These are phyloP conservation scores for Pleurotus pulmonarius DNA, from an alignment of 768 basidiomycete species.

Conservation along the genomic window DNA sequence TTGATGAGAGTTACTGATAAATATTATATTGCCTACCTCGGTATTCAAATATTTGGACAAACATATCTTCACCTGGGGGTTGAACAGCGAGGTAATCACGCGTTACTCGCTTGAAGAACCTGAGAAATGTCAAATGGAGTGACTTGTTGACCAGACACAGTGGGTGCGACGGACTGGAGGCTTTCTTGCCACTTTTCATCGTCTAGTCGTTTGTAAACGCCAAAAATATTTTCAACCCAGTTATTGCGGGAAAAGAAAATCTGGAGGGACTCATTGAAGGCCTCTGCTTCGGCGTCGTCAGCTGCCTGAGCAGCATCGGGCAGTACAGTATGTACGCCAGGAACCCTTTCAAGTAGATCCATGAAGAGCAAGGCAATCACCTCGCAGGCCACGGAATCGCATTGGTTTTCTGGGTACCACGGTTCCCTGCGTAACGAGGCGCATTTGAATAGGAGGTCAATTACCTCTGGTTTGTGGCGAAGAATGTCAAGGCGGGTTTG, in stretches of 20 bases:
- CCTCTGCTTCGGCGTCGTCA: slow-evolving; percentile 19
- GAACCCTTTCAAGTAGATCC: slow-evolving; percentile 16
- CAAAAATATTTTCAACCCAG: slow-evolving; percentile 21
- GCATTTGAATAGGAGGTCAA: slow-evolving; percentile 21
- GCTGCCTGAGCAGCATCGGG: slow-evolving; percentile 9
- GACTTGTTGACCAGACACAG: neutral
- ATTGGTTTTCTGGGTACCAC: slow-evolving; percentile 23
- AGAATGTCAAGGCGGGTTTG: slow-evolving; percentile 13
- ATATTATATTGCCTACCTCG: slow-evolving; percentile 9
- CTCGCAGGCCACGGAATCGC: slow-evolving; percentile 20
- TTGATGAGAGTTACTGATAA: too few relatives aligned
- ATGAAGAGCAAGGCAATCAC: slow-evolving; percentile 19
- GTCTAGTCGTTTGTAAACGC: slow-evolving; percentile 22
- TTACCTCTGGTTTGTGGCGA: slow-evolving; percentile 18
- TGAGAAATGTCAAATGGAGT: neutral
- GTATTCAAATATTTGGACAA: slow-evolving; percentile 16
- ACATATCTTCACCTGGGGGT: slow-evolving; percentile 8
- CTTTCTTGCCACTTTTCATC: slow-evolving; percentile 19
- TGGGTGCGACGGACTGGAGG: slow-evolving; percentile 11
- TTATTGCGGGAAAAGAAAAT: slow-evolving; percentile 22
- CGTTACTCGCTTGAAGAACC: slow-evolving; percentile 14
- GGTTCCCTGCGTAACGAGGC: slow-evolving; percentile 18
- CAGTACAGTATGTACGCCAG: slow-evolving; percentile 16
- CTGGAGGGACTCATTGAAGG: slow-evolving; percentile 15
- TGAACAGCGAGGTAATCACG: slow-evolving; percentile 14